These are phyloP conservation scores for Carex kokanica DNA, from an alignment of 176 grass and related monocot genomes.

Conservation along the genomic window DNA sequence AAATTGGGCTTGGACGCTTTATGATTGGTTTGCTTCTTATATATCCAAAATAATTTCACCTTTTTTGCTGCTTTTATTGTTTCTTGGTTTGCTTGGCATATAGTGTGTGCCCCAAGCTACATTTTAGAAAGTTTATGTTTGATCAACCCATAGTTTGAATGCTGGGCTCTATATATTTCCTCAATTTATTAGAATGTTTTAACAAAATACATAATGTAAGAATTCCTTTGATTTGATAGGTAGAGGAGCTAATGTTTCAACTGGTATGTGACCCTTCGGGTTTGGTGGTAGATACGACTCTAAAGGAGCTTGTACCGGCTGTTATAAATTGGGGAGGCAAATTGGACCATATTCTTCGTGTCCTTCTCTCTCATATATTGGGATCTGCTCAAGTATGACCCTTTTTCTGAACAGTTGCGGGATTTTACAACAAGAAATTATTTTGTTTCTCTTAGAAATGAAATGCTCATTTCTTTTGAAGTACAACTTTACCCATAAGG, in stretches of 20 bases:
- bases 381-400: constrained; percentile 70
- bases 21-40: background rate
- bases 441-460: constrained; percentile 13
- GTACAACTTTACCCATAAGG: background rate
- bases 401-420: background rate
- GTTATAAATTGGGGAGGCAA: constrained; percentile 87
- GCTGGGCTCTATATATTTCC: background rate
- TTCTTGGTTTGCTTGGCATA: too few relatives aligned
- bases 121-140: background rate
- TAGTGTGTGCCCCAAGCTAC: background rate
- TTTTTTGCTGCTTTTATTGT: too few relatives aligned
- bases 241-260: constrained; percentile 96
- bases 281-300: constrained; percentile 69
- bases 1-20: constrained; percentile 40
- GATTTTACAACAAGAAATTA: background rate
- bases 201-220: constrained; percentile 9
- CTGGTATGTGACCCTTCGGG: constrained; percentile 87
- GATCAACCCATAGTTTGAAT: background rate
- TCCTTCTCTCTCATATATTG: constrained; percentile 72
- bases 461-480: background rate
- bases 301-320: constrained; percentile 84
- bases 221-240: constrained; percentile 43
- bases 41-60: background rate
- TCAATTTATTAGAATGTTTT: background rate
- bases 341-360: constrained; percentile 85